Base-by-base conservation (phyloP, 164 flowering plant genomes). In the Tetracentron sinense region DNA sequence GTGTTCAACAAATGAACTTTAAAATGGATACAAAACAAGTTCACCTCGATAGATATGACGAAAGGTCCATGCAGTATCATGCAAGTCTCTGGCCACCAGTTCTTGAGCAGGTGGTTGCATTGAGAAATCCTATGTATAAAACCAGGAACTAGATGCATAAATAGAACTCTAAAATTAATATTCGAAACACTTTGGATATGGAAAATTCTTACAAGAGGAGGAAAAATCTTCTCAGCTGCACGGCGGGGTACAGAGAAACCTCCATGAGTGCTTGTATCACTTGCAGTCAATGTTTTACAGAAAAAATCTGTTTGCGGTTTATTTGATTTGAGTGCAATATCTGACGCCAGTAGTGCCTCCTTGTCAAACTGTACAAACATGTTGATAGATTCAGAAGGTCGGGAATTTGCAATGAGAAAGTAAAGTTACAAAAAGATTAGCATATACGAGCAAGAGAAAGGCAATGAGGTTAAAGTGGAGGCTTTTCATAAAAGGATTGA, bases 201-300 rank as follows among this genome's bases (percentile, higher is more conserved):
- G 30, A 26, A 42, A 47, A 66, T 33, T 38, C 86, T 79, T 75
- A 95, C 99, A 66, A 95, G 88, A 75, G 91, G 70, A 66, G 99
- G 99, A 74, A 95, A 95, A 20, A 89, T 91, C 67, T 95, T 95
- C 69, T 95, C 99, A 30, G 99, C 99, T 62, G 97, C 90, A 58
- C 97, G 97, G n/a, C 99, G 99, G 2, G 97, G 99, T 30, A 95
- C 99, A 42, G 99, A 95, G 71, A 95, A 95, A 28, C 99, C 99
- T 44, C 99, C 99, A 82, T 95, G 99, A 51, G 99, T 95, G 72
- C 99, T 95, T 7, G 97, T 92, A 65, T 95, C 99, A 83, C 98
- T 94, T 26, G 99, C 97, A 16, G 99, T 94, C 71, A 94, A 67
- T 49, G 96, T 91, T 72, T 95, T 95, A 62, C 99, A 95, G 79